Evolutionary conservation across 2,329 filamentous ascomycete genomes (phyloP), one percentile per base, ranked within the genome.

Genomic region (Pyrenochaeta sp.): DNA sequence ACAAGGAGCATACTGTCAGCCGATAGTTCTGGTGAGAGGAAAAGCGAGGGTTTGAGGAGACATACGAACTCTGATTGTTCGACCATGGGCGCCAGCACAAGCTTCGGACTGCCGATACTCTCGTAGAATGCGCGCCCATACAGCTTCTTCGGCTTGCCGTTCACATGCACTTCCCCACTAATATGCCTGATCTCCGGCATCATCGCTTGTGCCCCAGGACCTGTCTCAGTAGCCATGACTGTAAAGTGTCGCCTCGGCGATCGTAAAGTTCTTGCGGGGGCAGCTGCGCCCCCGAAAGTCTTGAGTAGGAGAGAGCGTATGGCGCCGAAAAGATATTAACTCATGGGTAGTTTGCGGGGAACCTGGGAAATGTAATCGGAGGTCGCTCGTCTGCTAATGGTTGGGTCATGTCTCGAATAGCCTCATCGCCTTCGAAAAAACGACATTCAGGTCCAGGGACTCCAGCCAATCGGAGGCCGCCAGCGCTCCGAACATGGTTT

Each of bases 21-120:
- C 28, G 25, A 44, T 15, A 42, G n/a, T 25, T 10, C 13, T 4
- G 15, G 15, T 24, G 4, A 15, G 10, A n/a, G 42, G 25, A 15
- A 10, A 7, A 15, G 0, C 3, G 22, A 27, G 43, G 50, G 13
- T 42, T 30, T 37, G 52, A 62, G 50, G 56, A 61, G 82, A 72
- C 90, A 65, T 83, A 97, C 93, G 82, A 98, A 97, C 82, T 99
- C 95, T 32, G 93, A 97, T 78, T 97, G 92, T 74, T 99, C 94
- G 24, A 99, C 95, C 95, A 99, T 99, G 36, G 95, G 95, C 34
- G 95, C 95, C 54, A 99, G 85, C 30, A 99, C 87, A 65, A 91
- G 89, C 79, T 92, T 97, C 1, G 95, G 95, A 59, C 90, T 93
- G 24, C 95, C 95, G 61, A 99, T 90, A 74, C 91, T 96, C 81